phyloP scores from a whole-genome alignment of 2,329 filamentous ascomycete species.

The Pyrenophora seminiperda region DNA sequence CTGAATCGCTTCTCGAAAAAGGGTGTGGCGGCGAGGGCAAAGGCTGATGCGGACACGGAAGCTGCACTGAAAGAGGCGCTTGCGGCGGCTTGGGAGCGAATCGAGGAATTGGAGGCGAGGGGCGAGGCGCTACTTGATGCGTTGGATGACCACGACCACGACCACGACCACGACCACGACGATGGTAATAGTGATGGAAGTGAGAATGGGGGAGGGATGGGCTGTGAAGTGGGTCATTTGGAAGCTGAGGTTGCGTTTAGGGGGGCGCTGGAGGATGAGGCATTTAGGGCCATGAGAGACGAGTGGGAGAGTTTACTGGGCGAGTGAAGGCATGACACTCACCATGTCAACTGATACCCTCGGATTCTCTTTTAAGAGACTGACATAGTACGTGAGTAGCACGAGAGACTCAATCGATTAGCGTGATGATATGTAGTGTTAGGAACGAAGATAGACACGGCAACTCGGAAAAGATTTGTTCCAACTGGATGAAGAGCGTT shows the following conservation, averaged over 20 bases:
- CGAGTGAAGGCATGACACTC: conserved; percentile 2
- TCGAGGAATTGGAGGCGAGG: conserved; percentile 23
- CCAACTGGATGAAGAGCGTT: too few relatives aligned
- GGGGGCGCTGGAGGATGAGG: conserved; percentile 22
- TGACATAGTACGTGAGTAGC: too few relatives aligned
- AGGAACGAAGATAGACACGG: too few relatives aligned
- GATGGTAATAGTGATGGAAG: conserved; percentile 11
- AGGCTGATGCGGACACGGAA: conserved; percentile 3
- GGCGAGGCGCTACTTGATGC: conserved; percentile 18
- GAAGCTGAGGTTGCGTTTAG: conserved; percentile 16
- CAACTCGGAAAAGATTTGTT: too few relatives aligned
- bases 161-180: conserved; percentile 4
- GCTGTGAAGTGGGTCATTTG: background rate
- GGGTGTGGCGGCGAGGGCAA: background rate
- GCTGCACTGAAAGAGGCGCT: conserved; percentile 19
- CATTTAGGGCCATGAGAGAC: conserved; percentile 18
- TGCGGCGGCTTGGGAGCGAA: conserved; percentile 14
- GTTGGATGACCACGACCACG: conserved; percentile 5
- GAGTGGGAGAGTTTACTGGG: conserved; percentile 15
- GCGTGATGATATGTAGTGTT: too few relatives aligned
- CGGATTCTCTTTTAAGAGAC: too few relatives aligned
- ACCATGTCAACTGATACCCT: too few relatives aligned
- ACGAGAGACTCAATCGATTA: too few relatives aligned
- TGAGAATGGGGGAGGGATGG: conserved; percentile 2
- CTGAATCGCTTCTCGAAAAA: conserved; percentile 5